These are phyloP conservation scores for Lasiosphaeria ovina DNA, from an alignment of 495 filamentous ascomycete species.

Conservation along the genomic window DNA sequence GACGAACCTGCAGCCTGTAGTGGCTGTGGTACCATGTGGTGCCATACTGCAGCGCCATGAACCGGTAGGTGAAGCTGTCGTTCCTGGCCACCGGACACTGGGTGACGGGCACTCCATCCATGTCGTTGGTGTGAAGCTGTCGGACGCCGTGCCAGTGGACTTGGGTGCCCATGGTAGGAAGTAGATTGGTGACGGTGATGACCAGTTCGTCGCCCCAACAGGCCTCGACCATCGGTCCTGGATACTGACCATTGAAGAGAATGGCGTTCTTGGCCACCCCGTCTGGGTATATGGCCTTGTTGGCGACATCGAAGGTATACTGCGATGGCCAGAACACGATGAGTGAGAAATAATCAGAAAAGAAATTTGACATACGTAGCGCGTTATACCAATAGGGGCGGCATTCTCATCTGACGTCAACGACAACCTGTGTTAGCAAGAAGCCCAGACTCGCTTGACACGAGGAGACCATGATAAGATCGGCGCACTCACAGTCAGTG, in stretches of 20 bases:
- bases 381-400: conserved; percentile 9
- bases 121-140: conserved; percentile 28
- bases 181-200: conserved; percentile 2
- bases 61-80: conserved; percentile 40
- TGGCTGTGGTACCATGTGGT: conserved; percentile 56
- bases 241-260: conserved; percentile 36
- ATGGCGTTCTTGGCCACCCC: conserved; percentile 35
- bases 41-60: conserved; percentile 50
- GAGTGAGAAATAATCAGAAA: background rate
- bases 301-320: conserved; percentile 25
- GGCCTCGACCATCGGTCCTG: conserved; percentile 55
- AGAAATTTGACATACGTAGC: conserved; percentile 5
- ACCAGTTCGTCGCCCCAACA: conserved; percentile 57
- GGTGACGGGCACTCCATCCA: conserved; percentile 44
- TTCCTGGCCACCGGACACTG: conserved; percentile 51
- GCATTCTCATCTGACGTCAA: conserved; percentile 9
- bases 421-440: background rate
- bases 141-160: conserved; percentile 57
- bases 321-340: conserved; percentile 2
- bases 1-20: conserved; percentile 34
- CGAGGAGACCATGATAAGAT: too few species aligned
- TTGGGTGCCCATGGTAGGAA: conserved; percentile 19
- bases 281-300: conserved; percentile 42
- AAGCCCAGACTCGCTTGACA: background rate
- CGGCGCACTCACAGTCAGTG: conserved; percentile 16